A percentile compares a stretch with the other conserved stretches of the same genome.
Conservation (phyloP, 2,329 filamentous ascomycete species). For the Dothidotthia symphoricarpi region DNA sequence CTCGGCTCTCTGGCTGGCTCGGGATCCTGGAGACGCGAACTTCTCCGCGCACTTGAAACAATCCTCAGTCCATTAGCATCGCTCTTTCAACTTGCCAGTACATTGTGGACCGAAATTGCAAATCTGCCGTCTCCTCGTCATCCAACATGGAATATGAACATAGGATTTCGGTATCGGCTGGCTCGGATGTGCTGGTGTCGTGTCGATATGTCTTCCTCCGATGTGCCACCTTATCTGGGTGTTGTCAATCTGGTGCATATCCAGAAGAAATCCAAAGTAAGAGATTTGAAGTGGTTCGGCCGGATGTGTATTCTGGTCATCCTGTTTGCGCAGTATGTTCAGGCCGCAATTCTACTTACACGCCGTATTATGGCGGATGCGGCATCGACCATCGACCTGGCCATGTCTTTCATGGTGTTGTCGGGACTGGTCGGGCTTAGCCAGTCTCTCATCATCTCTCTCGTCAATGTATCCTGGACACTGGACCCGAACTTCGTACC, state of each 20-base stretch:
- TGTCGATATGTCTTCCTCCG: background rate
- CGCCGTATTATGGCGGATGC: too few relatives aligned
- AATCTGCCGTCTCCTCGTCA: background rate
- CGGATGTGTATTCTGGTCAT: constrained; percentile 1
- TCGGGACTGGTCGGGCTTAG: constrained; percentile 1
- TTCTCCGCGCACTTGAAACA: constrained; percentile 1
- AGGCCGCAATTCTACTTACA: background rate
- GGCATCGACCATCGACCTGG: background rate
- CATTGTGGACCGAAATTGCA: constrained; percentile 1
- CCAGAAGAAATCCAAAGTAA: background rate
- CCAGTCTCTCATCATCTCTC: constrained; percentile 1
- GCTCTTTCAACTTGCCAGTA: background rate
- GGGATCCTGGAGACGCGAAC: constrained; percentile 1
- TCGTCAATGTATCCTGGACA: constrained; percentile 2
- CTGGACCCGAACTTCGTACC: background rate
- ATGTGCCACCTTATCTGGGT: background rate
- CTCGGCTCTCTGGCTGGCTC: constrained; percentile 3
- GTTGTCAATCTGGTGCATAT: background rate
- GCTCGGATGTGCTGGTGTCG: constrained; percentile 1
- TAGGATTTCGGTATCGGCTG: background rate
- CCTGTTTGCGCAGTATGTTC: constrained; percentile 2
- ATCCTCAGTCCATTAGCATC: constrained; percentile 1
- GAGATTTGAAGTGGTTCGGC: constrained; percentile 1
- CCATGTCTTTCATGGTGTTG: constrained; percentile 2
- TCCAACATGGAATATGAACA: background rate